A percentile compares a stretch with the other conserved stretches of the same genome.
phyloP scores from a whole-genome alignment of 345 rosid species.

The Citrus trifoliata region DNA sequence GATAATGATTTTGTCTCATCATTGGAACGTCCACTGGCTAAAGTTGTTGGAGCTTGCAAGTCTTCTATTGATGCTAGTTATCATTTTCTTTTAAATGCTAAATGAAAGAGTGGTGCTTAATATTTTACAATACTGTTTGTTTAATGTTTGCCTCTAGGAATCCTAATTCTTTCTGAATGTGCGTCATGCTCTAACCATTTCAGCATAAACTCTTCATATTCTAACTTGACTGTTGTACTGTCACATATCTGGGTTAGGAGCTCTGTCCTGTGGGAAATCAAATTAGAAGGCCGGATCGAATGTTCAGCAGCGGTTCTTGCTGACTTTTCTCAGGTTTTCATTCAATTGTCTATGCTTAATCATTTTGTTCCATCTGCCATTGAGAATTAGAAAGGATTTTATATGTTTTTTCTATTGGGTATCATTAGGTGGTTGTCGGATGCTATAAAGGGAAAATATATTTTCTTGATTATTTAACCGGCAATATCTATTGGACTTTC shows the following conservation, averaged over 20 bases:
- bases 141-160: neutral
- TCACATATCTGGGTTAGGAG: constrained; percentile 50
- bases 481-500: constrained; percentile 74
- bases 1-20: neutral
- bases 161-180: neutral
- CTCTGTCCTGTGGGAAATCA: constrained; percentile 67
- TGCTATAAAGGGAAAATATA: constrained; percentile 84
- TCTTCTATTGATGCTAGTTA: neutral
- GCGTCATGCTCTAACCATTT: constrained; percentile 5
- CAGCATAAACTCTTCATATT: constrained; percentile 1
- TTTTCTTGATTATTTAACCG: constrained; percentile 68
- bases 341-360: constrained; percentile 10
- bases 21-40: neutral
- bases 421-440: constrained; percentile 77
- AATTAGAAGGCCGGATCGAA: constrained; percentile 79
- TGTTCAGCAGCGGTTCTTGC: constrained; percentile 73
- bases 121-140: neutral
- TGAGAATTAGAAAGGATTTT: constrained; percentile 8
- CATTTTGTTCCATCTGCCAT: constrained; percentile 14
- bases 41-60: neutral
- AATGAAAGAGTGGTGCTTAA: neutral
- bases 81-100: neutral
- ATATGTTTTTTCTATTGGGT: constrained; percentile 10
- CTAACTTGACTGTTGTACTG: constrained; percentile 3
- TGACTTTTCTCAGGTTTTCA: constrained; percentile 76